phyloP scores from a whole-genome alignment of 164 flowering plant species.

The Dillenia turbinata region DNA sequence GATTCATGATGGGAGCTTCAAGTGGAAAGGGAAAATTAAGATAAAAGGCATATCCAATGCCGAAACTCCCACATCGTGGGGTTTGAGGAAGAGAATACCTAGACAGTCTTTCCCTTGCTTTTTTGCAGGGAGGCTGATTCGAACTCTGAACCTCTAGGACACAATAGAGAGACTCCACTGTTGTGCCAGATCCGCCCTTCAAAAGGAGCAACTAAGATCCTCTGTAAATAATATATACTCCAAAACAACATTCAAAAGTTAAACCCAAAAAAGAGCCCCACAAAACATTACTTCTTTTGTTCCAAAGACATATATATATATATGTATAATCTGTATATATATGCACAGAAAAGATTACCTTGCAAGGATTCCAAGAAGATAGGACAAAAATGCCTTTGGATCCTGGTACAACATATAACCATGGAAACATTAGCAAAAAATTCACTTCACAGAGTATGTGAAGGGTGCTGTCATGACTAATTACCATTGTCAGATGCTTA shows the following conservation, averaged over 20 bases:
- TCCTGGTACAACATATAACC: constrained; percentile 43
- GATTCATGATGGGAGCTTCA: constrained; percentile 95
- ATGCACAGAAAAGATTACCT: constrained; percentile 39
- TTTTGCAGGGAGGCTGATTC: no score
- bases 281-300: neutral
- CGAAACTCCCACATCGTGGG: no score
- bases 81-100: no score
- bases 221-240: neutral
- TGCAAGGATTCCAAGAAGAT: constrained; percentile 73
- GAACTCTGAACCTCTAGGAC: no score
- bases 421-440: constrained; percentile 17
- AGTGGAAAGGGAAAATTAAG: constrained; percentile 3
- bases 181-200: no score
- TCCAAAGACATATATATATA: no score
- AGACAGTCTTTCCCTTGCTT: no score
- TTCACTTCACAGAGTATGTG: constrained; percentile 4
- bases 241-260: neutral
- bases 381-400: constrained; percentile 68
- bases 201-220: constrained; percentile 7
- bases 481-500: constrained; percentile 82
- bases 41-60: no score
- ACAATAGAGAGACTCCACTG: no score
- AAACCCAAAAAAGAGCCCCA: no score
- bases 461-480: constrained; percentile 3
- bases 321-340: no score